Conservation (phyloP, 495 filamentous ascomycete genomes). For the Chlorociboria aeruginascens region DNA sequence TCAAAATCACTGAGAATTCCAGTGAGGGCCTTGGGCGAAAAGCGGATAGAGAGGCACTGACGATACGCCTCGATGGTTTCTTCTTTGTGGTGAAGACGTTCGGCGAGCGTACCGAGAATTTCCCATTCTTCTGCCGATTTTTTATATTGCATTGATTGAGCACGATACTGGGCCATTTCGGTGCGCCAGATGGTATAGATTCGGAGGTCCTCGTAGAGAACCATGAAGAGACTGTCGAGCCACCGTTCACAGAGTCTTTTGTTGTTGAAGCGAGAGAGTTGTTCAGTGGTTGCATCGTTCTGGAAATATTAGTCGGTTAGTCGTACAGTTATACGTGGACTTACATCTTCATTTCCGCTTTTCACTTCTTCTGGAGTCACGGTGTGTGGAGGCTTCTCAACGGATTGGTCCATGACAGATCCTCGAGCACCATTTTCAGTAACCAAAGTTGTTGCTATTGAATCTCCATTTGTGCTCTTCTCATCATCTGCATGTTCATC, state of each 20-base stretch:
- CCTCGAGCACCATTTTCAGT: conserved; percentile 18
- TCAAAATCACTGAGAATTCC: conserved; percentile 71
- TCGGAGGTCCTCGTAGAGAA: conserved; percentile 91
- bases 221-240: conserved; percentile 99
- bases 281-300: conserved; percentile 35
- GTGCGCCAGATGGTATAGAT: conserved; percentile 99
- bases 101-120: conserved; percentile 85
- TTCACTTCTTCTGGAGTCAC: conserved; percentile 73
- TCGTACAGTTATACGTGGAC: conserved; percentile 14
- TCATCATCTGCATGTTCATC: conserved; percentile 32
- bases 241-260: conserved; percentile 95
- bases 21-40: conserved; percentile 80
- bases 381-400: conserved; percentile 64
- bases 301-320: conserved; percentile 13
- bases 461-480: conserved; percentile 25
- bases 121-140: conserved; percentile 97
- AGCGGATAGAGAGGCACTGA: conserved; percentile 66
- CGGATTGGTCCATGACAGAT: conserved; percentile 12
- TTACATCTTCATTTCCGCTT: conserved; percentile 66
- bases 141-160: conserved; percentile 83
- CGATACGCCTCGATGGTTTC: conserved; percentile 90
- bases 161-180: conserved; percentile 85
- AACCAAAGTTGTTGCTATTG: conserved; percentile 7
- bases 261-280: conserved; percentile 67
- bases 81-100: conserved; percentile 77